Evolutionary conservation across 2,329 filamentous ascomycete species (phyloP).

Genomic region (Chaetomium sp.): DNA sequence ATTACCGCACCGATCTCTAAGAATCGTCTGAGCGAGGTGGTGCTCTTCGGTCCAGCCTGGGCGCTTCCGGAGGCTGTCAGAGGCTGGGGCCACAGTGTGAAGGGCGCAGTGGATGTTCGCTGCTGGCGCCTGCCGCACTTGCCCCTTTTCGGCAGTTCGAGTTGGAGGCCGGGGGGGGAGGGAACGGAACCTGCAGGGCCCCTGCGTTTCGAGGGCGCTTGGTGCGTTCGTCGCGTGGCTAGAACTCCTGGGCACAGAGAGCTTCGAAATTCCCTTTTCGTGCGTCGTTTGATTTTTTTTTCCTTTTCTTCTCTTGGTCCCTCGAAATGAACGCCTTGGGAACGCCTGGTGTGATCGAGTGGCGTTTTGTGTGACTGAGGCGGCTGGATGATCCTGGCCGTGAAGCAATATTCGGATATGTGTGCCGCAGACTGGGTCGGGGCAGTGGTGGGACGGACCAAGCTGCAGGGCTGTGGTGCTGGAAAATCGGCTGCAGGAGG

Average conservation of each 20-base stretch:
- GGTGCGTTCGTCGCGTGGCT: conserved; percentile 7
- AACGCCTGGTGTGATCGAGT: conserved; percentile 5
- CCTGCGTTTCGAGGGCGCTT: conserved; percentile 14
- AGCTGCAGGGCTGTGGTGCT: neutral
- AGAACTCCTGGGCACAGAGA: conserved; percentile 1
- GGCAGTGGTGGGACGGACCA: neutral
- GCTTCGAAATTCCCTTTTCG: neutral
- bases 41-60: conserved; percentile 18
- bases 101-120: conserved; percentile 17
- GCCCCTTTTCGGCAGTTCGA: conserved; percentile 33
- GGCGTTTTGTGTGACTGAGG: conserved; percentile 6
- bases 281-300: neutral
- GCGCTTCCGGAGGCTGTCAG: conserved; percentile 25
- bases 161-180: neutral
- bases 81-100: conserved; percentile 27
- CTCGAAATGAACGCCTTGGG: conserved; percentile 1
- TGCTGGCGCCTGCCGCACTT: conserved; percentile 28
- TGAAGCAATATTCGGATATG: conserved; percentile 9
- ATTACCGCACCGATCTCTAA: conserved; percentile 19
- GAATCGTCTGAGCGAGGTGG: conserved; percentile 7
- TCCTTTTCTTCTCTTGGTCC: neutral
- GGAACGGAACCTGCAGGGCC: conserved; percentile 8
- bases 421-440: conserved; percentile 9
- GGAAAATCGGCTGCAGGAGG: conserved; percentile 1
- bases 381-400: conserved; percentile 4